phyloP scores from a whole-genome alignment of 2,329 filamentous ascomycete species.

The Talaromyces islandicus region DNA sequence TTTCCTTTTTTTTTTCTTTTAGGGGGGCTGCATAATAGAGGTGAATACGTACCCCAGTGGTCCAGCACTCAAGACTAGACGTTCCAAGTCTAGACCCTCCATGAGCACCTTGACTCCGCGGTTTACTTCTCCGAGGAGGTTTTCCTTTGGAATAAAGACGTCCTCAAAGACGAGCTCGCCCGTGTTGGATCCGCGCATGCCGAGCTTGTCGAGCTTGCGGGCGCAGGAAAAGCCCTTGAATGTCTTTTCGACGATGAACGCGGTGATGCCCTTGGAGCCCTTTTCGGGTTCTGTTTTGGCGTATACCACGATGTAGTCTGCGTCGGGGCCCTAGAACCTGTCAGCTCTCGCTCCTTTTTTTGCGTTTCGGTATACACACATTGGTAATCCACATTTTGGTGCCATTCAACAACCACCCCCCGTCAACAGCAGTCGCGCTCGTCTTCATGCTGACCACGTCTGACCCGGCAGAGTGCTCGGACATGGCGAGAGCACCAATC shows the following conservation, averaged over 20 bases:
- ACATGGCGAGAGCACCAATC: slow-evolving; percentile 90
- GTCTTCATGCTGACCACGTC: slow-evolving; percentile 97
- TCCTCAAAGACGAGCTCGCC: slow-evolving; percentile 87
- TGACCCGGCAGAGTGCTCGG: slow-evolving; percentile 80
- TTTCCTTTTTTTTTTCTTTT: background rate
- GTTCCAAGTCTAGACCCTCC: slow-evolving; percentile 91
- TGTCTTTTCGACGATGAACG: slow-evolving; percentile 73
- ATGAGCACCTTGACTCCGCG: slow-evolving; percentile 85
- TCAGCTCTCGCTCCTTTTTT: background rate
- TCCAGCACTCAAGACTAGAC: slow-evolving; percentile 83
- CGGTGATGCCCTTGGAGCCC: slow-evolving; percentile 86
- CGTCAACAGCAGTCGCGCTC: slow-evolving; percentile 70
- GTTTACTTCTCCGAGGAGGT: slow-evolving; percentile 74
- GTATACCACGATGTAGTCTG: slow-evolving; percentile 91
- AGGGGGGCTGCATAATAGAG: background rate
- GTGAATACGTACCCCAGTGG: slow-evolving; percentile 59
- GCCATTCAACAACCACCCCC: slow-evolving; percentile 79
- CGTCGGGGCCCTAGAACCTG: slow-evolving; percentile 63
- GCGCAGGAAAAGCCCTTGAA: slow-evolving; percentile 76
- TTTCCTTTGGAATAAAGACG: slow-evolving; percentile 79
- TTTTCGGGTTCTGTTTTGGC: slow-evolving; percentile 81
- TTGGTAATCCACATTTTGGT: slow-evolving; percentile 99
- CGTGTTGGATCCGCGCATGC: slow-evolving; percentile 95
- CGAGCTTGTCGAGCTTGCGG: slow-evolving; percentile 92
- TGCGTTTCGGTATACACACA: slow-evolving; percentile 35